phyloP scores from a whole-genome alignment of 148 eudicot genomes.

The Rhododendron ovatum region DNA sequence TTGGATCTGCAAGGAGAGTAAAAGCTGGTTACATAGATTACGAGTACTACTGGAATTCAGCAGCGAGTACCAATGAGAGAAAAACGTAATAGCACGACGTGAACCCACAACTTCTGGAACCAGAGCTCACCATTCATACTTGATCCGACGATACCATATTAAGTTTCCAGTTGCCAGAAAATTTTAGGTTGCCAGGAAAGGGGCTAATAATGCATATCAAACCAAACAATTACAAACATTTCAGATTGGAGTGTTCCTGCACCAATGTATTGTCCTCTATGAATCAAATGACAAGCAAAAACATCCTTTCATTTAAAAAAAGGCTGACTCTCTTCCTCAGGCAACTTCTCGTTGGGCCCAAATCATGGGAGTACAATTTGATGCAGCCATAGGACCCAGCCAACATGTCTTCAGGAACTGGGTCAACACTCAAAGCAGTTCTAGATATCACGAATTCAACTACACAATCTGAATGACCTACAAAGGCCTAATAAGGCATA shows the following conservation, averaged over 20 bases:
- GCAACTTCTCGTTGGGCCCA: not conserved
- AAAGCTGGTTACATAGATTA: not conserved
- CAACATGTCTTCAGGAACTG: not conserved
- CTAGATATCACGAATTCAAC: not conserved
- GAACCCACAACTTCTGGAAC: not conserved
- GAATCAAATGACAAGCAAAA: not conserved
- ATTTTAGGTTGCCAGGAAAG: not conserved
- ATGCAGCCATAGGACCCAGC: not conserved
- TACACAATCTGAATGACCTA: not conserved
- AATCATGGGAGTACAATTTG: not conserved
- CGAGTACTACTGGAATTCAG: not conserved
- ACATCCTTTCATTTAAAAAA: not conserved
- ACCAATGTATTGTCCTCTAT: not conserved
- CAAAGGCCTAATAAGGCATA: not conserved
- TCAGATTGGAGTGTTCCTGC: not conserved
- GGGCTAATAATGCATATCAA: not conserved
- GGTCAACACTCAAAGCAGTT: not conserved
- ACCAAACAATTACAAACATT: not conserved
- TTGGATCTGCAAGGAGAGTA: slow-evolving; percentile 63
- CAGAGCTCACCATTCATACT: not conserved
- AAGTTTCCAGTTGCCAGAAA: not conserved
- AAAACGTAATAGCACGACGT: not conserved
- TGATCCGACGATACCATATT: not conserved
- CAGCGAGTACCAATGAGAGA: not conserved
- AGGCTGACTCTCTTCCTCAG: not conserved